phyloP scores from a whole-genome alignment of 257 asterid species.

The Solanum chaucha region DNA sequence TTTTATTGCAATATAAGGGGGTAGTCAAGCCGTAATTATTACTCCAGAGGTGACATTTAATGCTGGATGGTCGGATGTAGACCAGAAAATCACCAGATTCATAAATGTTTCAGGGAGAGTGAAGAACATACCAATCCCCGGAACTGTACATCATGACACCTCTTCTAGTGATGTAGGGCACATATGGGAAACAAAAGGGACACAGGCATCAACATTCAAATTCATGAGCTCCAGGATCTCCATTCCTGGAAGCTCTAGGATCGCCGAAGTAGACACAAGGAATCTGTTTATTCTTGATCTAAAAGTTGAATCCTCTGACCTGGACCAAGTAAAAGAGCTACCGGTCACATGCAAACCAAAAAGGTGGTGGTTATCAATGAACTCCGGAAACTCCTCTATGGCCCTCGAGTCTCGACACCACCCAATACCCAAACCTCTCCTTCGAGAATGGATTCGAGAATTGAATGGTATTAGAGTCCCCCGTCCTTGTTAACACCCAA shows the following conservation, averaged over 20 bases:
- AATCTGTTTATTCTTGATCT: neutral
- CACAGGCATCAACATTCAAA: neutral
- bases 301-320: neutral
- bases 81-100: neutral
- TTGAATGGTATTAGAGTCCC: neutral
- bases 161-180: neutral
- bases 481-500: neutral
- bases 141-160: neutral
- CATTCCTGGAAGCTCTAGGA: neutral
- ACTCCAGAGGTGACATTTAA: neutral
- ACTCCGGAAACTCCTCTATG: neutral
- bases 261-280: neutral
- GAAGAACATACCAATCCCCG: neutral
- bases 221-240: neutral
- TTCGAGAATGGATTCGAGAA: neutral
- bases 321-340: neutral
- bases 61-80: neutral
- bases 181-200: neutral
- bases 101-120: neutral
- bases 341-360: neutral
- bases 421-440: neutral
- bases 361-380: neutral
- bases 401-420: neutral
- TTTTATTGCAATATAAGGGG: neutral
- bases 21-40: neutral